Evolutionary conservation across 768 basidiomycete species (phyloP), one percentile per base, ranked within the genome.

Genomic region (Aureoboletus auriporus): DNA sequence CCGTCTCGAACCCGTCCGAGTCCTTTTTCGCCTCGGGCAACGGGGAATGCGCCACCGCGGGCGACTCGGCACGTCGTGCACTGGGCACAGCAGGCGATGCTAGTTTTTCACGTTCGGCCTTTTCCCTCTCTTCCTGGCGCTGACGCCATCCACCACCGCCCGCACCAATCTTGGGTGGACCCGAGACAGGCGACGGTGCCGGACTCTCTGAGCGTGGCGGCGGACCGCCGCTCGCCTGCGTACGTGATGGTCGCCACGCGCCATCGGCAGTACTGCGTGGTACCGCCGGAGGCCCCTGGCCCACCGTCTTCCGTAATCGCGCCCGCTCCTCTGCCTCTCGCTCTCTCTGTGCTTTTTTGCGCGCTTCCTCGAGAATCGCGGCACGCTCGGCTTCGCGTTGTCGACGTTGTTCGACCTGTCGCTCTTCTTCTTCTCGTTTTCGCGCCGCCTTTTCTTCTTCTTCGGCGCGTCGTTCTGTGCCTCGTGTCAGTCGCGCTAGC

Each of bases 1-100:
- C 82, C 23, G 80, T 74, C 66, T 83, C 80, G 75, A 89, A 89
- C 4, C 88, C 86, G 57, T 89, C 87, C 4, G 80, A 73, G 36
- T 86, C 83, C 57, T 72, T 77, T 55, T 69, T 70, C 6, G 62
- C 42, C 43, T 78, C 76, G 45, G 77, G 73, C 3, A 57, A 39
- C 5, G 76, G 70, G 5, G 54, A 51, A 5, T 47, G 38, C 40
- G 36, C 29, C 38, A 41, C 9, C 5, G 47, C 39, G 27, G 55
- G 40, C 36, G 60, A 50, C 35, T 14, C 33, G 12, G 39, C 36
- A 30, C 71, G 53, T 8, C 71, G 20, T 23, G 20, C 20, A 23
- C 20, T 23, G 20, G 20, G 20, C 20, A 23, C 20, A 23, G 20
- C 20, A 23, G 4, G 20, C 20, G 20, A 23, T 23, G 20, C 20